A percentile compares a stretch with the other conserved stretches of the same genome.
Conservation (phyloP, 345 rosid species). For the Jatropha curcas region DNA sequence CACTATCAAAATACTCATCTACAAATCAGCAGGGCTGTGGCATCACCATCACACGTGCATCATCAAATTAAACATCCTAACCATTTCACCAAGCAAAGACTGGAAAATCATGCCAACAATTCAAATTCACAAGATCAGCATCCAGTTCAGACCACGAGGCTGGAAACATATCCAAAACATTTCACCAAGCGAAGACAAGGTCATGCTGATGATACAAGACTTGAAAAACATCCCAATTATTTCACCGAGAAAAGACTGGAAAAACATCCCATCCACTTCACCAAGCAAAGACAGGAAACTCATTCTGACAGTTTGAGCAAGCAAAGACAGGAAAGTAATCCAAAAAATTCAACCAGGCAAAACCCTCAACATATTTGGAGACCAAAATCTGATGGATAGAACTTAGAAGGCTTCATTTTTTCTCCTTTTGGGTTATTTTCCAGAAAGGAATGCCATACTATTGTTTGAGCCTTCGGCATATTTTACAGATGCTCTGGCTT, state of each 20-base stretch:
- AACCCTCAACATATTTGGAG: constrained; percentile 46
- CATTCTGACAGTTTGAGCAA: background rate
- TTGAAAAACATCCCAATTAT: background rate
- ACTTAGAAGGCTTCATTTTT: background rate
- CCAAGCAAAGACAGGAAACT: constrained; percentile 1
- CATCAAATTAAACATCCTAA: constrained; percentile 18
- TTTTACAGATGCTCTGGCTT: no score
- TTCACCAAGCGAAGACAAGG: constrained; percentile 1
- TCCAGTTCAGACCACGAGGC: background rate
- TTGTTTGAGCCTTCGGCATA: background rate
- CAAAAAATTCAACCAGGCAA: background rate
- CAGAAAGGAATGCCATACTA: background rate
- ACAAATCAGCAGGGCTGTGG: constrained; percentile 18
- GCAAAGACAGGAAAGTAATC: background rate
- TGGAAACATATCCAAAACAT: background rate
- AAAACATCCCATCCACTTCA: background rate
- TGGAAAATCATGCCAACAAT: constrained; percentile 11
- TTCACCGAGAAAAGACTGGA: background rate
- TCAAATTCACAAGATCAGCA: background rate
- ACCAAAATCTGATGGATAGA: constrained; percentile 39
- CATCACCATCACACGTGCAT: constrained; percentile 30
- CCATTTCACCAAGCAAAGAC: background rate
- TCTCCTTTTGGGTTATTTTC: background rate
- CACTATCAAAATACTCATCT: constrained; percentile 16
- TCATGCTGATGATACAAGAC: no score